Conservation (phyloP, 371 early-diverging fungal species). For the Mortierella sp. region DNA sequence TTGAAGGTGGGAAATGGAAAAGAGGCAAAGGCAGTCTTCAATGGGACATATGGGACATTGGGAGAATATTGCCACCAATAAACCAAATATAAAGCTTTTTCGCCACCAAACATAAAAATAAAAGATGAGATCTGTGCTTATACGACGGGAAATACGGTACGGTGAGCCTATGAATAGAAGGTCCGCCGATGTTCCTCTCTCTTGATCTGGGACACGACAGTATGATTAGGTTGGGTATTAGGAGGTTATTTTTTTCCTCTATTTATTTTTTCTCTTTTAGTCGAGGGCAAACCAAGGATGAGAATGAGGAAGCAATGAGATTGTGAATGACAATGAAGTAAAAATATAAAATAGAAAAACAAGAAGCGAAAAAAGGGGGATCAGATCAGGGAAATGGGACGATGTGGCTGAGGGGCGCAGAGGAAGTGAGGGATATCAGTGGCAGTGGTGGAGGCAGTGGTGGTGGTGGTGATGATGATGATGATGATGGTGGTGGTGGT, state of each 20-base stretch:
- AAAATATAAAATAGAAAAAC: conserved; percentile 8
- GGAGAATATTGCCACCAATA: conserved; percentile 8
- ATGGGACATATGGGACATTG: neutral
- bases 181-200: conserved; percentile 3
- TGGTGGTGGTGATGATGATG: too few species aligned
- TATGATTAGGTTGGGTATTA: neutral
- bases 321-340: conserved; percentile 1
- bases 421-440: neutral
- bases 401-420: conserved; percentile 2
- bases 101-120: neutral
- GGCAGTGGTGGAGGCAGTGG: conserved; percentile 8
- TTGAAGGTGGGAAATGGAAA: neutral
- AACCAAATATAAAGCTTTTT: neutral
- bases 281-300: neutral
- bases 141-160: neutral
- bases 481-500: conserved; percentile 4
- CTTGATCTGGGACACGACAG: neutral
- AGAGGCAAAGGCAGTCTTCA: neutral
- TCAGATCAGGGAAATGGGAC: neutral
- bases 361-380: neutral
- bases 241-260: neutral
- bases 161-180: conserved; percentile 1
- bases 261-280: neutral
- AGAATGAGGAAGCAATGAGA: conserved; percentile 4
- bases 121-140: neutral